These are phyloP conservation scores for Talaromyces sp. DNA, from an alignment of 2,329 filamentous ascomycete species.

Conservation along the genomic window DNA sequence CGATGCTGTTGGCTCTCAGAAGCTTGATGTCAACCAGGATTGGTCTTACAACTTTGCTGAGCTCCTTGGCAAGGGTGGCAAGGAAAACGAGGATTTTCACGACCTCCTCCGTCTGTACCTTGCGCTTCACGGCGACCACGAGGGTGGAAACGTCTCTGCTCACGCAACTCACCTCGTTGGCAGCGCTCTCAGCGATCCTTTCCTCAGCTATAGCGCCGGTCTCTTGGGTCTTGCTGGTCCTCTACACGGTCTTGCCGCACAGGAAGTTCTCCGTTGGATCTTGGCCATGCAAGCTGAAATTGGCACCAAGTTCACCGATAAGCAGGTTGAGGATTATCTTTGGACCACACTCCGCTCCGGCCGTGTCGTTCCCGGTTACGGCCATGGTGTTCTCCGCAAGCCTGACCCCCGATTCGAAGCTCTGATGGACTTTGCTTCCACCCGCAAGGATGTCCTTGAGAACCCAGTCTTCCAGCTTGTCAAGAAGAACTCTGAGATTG, in stretches of 20 bases:
- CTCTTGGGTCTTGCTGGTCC: slow-evolving; percentile 94
- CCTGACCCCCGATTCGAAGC: slow-evolving; percentile 95
- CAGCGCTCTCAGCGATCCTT: slow-evolving; percentile 87
- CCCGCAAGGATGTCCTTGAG: slow-evolving; percentile 74
- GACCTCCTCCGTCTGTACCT: slow-evolving; percentile 91
- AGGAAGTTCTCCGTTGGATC: slow-evolving; percentile 96
- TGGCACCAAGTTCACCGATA: slow-evolving; percentile 67
- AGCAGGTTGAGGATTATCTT: slow-evolving; percentile 81
- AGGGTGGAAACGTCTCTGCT: slow-evolving; percentile 95
- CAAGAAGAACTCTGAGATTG: slow-evolving; percentile 85
- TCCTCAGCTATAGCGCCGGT: slow-evolving; percentile 92
- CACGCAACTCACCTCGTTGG: slow-evolving; percentile 94
- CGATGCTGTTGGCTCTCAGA: slow-evolving; percentile 69
- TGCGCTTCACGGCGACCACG: slow-evolving; percentile 94
- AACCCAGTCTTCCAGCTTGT: slow-evolving; percentile 94
- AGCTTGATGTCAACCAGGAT: slow-evolving; percentile 76
- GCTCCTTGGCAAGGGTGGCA: slow-evolving; percentile 84
- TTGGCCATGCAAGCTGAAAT: slow-evolving; percentile 90
- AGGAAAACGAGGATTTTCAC: slow-evolving; percentile 69
- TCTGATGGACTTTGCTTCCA: slow-evolving; percentile 87
- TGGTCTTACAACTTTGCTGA: slow-evolving; percentile 99
- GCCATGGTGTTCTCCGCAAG: slow-evolving; percentile 92
- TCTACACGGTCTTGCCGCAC: slow-evolving; percentile 84
- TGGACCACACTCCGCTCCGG: slow-evolving; percentile 92
- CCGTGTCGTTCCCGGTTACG: slow-evolving; percentile 90